Evolutionary conservation across 345 rosid species (phyloP), one percentile per base, ranked within the genome.

Genomic region (Salix dunnii): DNA sequence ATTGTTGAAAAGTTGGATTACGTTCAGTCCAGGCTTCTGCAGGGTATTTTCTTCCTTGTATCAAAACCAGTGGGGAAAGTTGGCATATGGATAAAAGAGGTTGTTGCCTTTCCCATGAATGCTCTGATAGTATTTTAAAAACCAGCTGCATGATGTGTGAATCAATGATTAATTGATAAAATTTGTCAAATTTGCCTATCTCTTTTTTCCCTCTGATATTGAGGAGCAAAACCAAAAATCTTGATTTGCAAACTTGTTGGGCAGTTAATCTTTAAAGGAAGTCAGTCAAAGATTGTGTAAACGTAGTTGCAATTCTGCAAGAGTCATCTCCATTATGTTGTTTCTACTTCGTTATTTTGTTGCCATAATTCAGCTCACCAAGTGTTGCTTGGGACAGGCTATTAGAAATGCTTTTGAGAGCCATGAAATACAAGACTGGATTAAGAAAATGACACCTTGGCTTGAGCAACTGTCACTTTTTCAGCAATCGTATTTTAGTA

Each of bases 1-100:
- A 84, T 93, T 84, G 99, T 87, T 81, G 97, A 90, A 85, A 95
- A 93, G 81, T 82, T 95, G 88, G 97, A 95, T 79, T 95, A 90
- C 85, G 38, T 95, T 79, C 99, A 93, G 84, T 95, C 99, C 75
- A 82, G 82, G 82, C 88, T 93, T 84, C 89, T 95, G 77, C 88
- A 68, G 81, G 83, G 86, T 77, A 81, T 91, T 75, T 89, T 95
- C 80, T 86, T 84, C 74, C 72, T 82, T 38, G 51, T 86, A 78
- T 90, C 99, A 81, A 91, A 90, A 81, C 97, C 99, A 73, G 23
- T 95, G 76, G 91, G 85, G 75, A 89, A 87, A 83, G 69, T 89
- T 83, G 96, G 95, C 63, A 77, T 81, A 48, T 84, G 91, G 90
- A 85, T 91, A 61, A 88, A 83, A 81, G 86, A 92, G 99, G 99